phyloP scores from a whole-genome alignment of 2,329 filamentous ascomycete species.

The Onygenales sp. region DNA sequence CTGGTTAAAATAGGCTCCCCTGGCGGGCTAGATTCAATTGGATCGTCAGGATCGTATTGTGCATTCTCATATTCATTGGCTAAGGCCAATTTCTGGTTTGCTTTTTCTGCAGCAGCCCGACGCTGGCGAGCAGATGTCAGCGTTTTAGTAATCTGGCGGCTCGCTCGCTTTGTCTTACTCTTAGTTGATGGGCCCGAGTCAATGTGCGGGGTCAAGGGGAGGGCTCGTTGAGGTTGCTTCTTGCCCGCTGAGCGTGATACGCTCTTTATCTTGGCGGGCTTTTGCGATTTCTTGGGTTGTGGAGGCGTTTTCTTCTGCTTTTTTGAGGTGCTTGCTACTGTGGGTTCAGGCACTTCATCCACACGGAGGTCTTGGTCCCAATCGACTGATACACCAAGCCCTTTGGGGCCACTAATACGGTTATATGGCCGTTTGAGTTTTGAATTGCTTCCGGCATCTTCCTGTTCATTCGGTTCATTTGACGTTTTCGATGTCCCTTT shows the following conservation, averaged over 20 bases:
- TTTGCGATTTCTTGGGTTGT: background rate
- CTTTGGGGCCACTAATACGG: slow-evolving; percentile 4
- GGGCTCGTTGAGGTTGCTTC: slow-evolving; percentile 1
- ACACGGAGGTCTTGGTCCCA: slow-evolving; percentile 14
- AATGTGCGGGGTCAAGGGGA: slow-evolving; percentile 6
- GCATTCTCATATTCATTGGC: slow-evolving; percentile 7
- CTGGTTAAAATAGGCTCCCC: background rate
- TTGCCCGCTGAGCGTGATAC: background rate
- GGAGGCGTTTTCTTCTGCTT: slow-evolving; percentile 4
- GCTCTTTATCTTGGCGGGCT: slow-evolving; percentile 1
- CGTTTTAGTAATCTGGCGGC: slow-evolving; percentile 8
- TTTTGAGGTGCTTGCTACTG: background rate
- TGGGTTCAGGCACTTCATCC: background rate
- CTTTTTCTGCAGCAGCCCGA: slow-evolving; percentile 9
- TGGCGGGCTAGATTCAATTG: slow-evolving; percentile 11
- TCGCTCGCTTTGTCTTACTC: background rate
- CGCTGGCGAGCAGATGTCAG: slow-evolving; percentile 9
- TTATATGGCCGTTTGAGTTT: slow-evolving; percentile 11
- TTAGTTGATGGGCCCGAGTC: background rate
- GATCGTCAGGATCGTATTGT: slow-evolving; percentile 9
- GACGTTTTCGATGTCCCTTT: background rate
- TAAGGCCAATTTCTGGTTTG: slow-evolving; percentile 8
- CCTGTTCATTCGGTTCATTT: background rate
- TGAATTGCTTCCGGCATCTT: slow-evolving; percentile 2
- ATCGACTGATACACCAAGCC: slow-evolving; percentile 4